phyloP scores from a whole-genome alignment of 1,284 basidiomycete genomes.

The Erythrobasidium hasegawianum region DNA sequence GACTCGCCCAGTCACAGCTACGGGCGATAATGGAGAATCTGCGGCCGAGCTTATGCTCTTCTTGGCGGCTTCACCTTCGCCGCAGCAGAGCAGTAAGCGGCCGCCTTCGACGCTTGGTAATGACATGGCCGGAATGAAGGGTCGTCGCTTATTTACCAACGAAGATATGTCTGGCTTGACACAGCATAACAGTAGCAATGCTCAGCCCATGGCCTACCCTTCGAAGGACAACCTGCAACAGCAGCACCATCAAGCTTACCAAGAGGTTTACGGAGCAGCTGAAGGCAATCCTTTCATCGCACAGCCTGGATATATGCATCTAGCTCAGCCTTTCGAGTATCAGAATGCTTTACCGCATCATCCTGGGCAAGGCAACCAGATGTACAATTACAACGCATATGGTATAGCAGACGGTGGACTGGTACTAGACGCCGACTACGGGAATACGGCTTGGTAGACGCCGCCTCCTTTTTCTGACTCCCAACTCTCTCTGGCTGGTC shows the following conservation, averaged over 20 bases:
- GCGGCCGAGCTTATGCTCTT: slow-evolving; percentile 46
- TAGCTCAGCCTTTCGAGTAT: slow-evolving; percentile 32
- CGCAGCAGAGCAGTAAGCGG: slow-evolving; percentile 35
- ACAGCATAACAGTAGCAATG: slow-evolving; percentile 2
- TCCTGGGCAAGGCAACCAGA: too few species aligned
- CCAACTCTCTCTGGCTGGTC: too few species aligned
- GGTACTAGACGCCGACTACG: too few species aligned
- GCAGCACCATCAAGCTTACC: neutral
- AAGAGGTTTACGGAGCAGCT: neutral
- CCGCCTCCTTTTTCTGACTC: too few species aligned
- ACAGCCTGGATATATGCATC: neutral
- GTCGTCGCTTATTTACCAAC: slow-evolving; percentile 27
- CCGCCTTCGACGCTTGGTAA: slow-evolving; percentile 7
- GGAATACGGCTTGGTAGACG: too few species aligned
- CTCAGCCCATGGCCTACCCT: neutral
- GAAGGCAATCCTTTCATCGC: neutral
- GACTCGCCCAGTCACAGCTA: neutral
- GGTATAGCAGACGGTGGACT: too few species aligned
- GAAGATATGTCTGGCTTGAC: slow-evolving; percentile 10
- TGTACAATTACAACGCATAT: too few species aligned
- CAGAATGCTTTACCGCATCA: neutral
- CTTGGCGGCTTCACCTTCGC: slow-evolving; percentile 42
- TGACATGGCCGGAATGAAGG: slow-evolving; percentile 27
- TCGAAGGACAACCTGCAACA: neutral
- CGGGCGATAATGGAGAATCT: slow-evolving; percentile 22